phyloP scores from a whole-genome alignment of 805 yeast species.

The Yamadazyma laniorum region DNA sequence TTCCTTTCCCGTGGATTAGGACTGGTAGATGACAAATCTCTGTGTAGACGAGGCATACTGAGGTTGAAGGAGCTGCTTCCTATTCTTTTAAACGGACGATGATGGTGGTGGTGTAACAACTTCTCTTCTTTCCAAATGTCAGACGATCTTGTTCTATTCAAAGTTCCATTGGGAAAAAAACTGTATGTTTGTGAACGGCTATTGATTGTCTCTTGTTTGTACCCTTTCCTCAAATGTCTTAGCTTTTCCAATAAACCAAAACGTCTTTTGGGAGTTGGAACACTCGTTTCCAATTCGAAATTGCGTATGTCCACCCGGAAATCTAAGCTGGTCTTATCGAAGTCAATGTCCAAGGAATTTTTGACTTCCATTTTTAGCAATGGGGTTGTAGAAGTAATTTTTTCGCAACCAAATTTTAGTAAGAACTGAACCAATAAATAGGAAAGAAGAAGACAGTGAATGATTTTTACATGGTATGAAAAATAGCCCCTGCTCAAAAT shows the following conservation, averaged over 20 bases:
- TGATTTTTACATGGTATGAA: too few relatives aligned
- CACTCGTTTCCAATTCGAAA: background rate
- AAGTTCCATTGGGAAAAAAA: background rate
- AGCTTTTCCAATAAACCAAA: constrained; percentile 2
- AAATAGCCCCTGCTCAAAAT: too few relatives aligned
- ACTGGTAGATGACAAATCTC: background rate
- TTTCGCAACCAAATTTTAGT: constrained; percentile 8
- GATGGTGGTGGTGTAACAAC: background rate
- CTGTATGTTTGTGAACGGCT: background rate
- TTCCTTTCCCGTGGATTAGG: background rate
- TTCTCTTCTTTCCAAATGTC: background rate
- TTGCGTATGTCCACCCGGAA: constrained; percentile 4
- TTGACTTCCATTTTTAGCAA: constrained; percentile 3
- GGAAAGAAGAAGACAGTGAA: too few relatives aligned
- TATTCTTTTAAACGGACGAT: background rate
- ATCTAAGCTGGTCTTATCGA: constrained; percentile 7
- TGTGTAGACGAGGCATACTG: constrained; percentile 1
- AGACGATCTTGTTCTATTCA: constrained; percentile 1
- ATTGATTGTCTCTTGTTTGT: constrained; percentile 1
- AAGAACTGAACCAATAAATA: background rate
- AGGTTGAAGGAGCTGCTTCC: background rate
- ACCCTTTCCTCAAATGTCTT: constrained; percentile 1
- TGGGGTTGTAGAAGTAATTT: constrained; percentile 1
- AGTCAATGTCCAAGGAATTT: constrained; percentile 2
- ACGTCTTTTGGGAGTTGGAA: background rate